These are phyloP conservation scores for Cicer chorassanicum DNA, from an alignment of 306 rosid species.

Conservation along the genomic window DNA sequence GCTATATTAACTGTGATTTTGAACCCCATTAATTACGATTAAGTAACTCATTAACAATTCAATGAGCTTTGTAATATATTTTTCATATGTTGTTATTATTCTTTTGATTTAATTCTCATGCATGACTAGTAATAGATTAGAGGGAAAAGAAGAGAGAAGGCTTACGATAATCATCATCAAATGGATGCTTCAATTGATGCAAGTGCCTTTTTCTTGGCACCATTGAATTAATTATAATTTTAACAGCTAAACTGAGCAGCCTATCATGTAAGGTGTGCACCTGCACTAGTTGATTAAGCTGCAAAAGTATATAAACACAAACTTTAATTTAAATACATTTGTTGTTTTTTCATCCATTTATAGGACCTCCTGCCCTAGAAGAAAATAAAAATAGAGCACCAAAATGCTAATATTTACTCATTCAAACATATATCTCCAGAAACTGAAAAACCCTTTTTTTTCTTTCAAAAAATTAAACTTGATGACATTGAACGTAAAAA, in stretches of 20 bases:
- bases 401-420: too few species aligned
- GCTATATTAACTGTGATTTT: background rate
- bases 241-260: slow-evolving; percentile 37
- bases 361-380: too few species aligned
- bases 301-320: slow-evolving; percentile 10
- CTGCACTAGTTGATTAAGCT: slow-evolving; percentile 42
- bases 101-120: background rate
- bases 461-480: too few species aligned
- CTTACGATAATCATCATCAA: slow-evolving; percentile 63
- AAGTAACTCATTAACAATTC: background rate
- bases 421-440: too few species aligned
- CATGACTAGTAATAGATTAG: slow-evolving; percentile 7
- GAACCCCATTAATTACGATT: background rate
- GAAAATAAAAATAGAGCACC: too few species aligned
- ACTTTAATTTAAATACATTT: slow-evolving; percentile 2
- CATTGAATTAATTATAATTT: slow-evolving; percentile 33
- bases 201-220: slow-evolving; percentile 54
- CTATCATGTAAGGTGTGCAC: slow-evolving; percentile 24
- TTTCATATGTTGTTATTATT: background rate
- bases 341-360: too few species aligned
- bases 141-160: background rate
- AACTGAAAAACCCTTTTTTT: too few species aligned
- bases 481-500: too few species aligned
- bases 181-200: slow-evolving; percentile 62
- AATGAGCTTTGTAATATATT: background rate